phyloP scores from a whole-genome alignment of 2,329 filamentous ascomycete genomes.

The Plenodomus lindquistii region DNA sequence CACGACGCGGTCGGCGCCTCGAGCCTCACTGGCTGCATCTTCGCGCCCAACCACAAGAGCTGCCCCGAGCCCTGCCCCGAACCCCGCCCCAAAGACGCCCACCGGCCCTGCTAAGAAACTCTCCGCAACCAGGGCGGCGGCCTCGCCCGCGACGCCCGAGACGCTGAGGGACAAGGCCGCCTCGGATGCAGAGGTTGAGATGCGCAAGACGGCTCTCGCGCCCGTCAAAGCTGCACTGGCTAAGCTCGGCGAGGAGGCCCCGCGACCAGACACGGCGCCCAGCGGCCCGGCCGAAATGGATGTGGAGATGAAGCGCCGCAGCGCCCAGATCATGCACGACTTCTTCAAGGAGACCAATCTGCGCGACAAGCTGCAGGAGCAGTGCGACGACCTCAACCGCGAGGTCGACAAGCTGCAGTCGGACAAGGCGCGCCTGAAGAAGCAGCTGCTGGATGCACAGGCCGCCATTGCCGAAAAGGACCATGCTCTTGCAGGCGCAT shows the following conservation, averaged over 20 bases:
- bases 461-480: slow-evolving; percentile 38
- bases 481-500: slow-evolving; percentile 27
- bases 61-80: slow-evolving; percentile 22
- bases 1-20: slow-evolving; percentile 29
- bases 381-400: slow-evolving; percentile 37
- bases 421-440: slow-evolving; percentile 37
- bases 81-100: slow-evolving; percentile 23
- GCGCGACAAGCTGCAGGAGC: slow-evolving; percentile 43
- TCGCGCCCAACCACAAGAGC: slow-evolving; percentile 10
- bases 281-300: slow-evolving; percentile 35
- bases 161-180: slow-evolving; percentile 39
- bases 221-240: slow-evolving; percentile 35
- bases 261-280: slow-evolving; percentile 40
- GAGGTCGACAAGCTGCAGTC: slow-evolving; percentile 38
- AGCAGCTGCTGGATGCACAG: slow-evolving; percentile 37
- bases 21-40: slow-evolving; percentile 32
- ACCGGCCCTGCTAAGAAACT: slow-evolving; percentile 36
- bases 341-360: slow-evolving; percentile 45
- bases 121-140: slow-evolving; percentile 23
- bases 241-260: slow-evolving; percentile 32
- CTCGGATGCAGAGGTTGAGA: slow-evolving; percentile 43
- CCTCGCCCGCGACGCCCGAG: slow-evolving; percentile 13
- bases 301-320: slow-evolving; percentile 36
- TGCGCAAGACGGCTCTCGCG: slow-evolving; percentile 27
- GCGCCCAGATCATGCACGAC: slow-evolving; percentile 44